Evolutionary conservation across 768 basidiomycete species (phyloP).

Genomic region (Lentinula raphanica): DNA sequence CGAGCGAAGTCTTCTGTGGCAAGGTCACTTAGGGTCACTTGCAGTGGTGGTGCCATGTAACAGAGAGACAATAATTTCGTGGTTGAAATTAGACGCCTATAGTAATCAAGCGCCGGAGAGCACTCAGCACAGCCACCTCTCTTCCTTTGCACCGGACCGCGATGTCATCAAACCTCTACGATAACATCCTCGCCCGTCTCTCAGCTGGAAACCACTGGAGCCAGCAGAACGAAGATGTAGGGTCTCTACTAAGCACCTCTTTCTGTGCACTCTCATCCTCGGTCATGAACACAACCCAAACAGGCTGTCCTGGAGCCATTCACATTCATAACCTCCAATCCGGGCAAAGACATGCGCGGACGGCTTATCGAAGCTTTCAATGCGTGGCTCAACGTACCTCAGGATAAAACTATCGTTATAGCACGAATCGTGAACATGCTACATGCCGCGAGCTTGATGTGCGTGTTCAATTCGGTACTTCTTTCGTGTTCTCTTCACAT

Average conservation of each 20-base stretch:
- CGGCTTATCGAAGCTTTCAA: conserved; percentile 93
- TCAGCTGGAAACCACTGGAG: conserved; percentile 5
- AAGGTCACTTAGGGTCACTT: too few relatives aligned
- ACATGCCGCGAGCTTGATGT: conserved; percentile 92
- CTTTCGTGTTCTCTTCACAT: too few relatives aligned
- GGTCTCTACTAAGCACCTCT: not conserved
- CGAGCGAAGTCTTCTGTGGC: too few relatives aligned
- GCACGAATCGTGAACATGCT: conserved; percentile 86
- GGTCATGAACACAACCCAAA: not conserved
- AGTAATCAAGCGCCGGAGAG: too few relatives aligned
- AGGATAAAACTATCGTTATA: conserved; percentile 65
- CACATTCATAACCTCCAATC: conserved; percentile 74
- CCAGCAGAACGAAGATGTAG: conserved; percentile 6
- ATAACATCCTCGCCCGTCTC: conserved; percentile 5
- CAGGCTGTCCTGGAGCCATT: conserved; percentile 79
- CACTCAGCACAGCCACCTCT: conserved; percentile 34
- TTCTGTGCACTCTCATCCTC: not conserved
- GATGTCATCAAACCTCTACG: conserved; percentile 4
- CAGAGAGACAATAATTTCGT: too few relatives aligned
- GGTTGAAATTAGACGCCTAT: too few relatives aligned
- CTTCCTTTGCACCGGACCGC: not conserved
- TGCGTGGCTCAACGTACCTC: conserved; percentile 79
- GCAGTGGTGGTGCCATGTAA: too few relatives aligned
- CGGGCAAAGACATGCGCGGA: conserved; percentile 89
- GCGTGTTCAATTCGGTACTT: conserved; percentile 17